Evolutionary conservation across 148 eudicot genomes (phyloP), one percentile per base, ranked within the genome.

Genomic region (Vaccinium corymbosum): DNA sequence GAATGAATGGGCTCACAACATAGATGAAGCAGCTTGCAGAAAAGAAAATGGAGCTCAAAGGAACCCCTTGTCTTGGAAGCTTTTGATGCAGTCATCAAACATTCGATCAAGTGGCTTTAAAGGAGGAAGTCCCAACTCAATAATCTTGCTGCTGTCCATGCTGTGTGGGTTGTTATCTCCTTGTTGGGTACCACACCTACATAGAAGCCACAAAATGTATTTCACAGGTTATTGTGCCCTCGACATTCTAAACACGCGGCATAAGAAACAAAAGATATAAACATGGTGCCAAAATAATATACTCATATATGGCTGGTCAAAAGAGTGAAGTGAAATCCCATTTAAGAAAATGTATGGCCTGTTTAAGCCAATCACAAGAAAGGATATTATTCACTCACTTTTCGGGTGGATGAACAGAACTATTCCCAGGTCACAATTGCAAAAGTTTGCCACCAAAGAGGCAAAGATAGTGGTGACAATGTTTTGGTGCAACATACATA

Each of bases 51-150:
- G 56, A 66, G 56, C 50, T 86, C 81, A 87, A 6, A 91, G 87
- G 75, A 93, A 88, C 20, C 97, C 99, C 82, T 89, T 94, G 7
- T 90, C 90, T 80, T 93, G 98, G 85, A 96, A 94, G 85, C 97
- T 94, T 80, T 64, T 87, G 85, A 96, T 89, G 90, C 97, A 96
- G 79, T 96, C 97, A 84, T 94, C 97, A 83, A 96, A 96, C 99
- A 96, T 96, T 84, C 91, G 88, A 73, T 90, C 89, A 80, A 96
- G 89, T 15, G 94, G 42, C 87, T 90, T 93, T 66, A 94, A 84
- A 22, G 91, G 91, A 80, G 98, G 90, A 76, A 94, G 88, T 80
- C 98, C 97, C 83, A 96, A 73, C 46, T 91, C 71, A 64, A 88
- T 25, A 49, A 92, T 92, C 93, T 96, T 96, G 87, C 88, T 90